A percentile compares a stretch with the other conserved stretches of the same genome.
Conservation (phyloP, 345 rosid genomes). For the Syzygium aromaticum region DNA sequence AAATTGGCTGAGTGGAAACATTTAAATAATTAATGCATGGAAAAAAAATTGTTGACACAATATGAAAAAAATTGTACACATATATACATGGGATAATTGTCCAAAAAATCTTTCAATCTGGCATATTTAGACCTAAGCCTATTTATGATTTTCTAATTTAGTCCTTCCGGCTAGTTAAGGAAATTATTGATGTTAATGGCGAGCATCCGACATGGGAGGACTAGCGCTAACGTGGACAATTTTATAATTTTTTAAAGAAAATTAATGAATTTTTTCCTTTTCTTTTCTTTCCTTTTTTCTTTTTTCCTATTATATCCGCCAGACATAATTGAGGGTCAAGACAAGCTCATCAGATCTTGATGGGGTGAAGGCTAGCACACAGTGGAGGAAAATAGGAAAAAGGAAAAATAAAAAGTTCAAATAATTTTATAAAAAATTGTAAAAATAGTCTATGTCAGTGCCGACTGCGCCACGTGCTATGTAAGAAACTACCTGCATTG, state of each 20-base stretch:
- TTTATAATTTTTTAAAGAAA: not conserved
- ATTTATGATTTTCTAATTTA: not conserved
- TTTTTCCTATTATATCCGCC: not conserved
- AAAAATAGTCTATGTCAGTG: fast-evolving
- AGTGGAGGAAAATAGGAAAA: not conserved
- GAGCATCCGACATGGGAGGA: fast-evolving
- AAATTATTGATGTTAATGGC: not conserved
- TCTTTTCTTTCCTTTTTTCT: not conserved
- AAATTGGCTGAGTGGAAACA: not conserved
- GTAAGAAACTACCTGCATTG: not conserved
- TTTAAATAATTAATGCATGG: not conserved
- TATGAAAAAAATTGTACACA: not conserved
- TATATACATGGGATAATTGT: not conserved
- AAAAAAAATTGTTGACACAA: not conserved
- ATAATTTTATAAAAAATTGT: not conserved
- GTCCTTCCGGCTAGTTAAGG: fast-evolving
- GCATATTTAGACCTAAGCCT: not conserved
- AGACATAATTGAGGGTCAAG: fast-evolving
- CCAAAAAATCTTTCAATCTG: not conserved
- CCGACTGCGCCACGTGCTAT: fast-evolving
- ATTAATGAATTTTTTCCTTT: not conserved
- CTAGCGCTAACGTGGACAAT: fast-evolving
- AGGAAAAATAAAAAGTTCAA: no score
- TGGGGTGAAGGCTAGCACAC: not conserved
- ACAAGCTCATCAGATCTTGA: not conserved